A percentile compares a stretch with the other conserved stretches of the same genome.
phyloP scores from a whole-genome alignment of 139 green algal genomes.

The Picochlorum sp. region DNA sequence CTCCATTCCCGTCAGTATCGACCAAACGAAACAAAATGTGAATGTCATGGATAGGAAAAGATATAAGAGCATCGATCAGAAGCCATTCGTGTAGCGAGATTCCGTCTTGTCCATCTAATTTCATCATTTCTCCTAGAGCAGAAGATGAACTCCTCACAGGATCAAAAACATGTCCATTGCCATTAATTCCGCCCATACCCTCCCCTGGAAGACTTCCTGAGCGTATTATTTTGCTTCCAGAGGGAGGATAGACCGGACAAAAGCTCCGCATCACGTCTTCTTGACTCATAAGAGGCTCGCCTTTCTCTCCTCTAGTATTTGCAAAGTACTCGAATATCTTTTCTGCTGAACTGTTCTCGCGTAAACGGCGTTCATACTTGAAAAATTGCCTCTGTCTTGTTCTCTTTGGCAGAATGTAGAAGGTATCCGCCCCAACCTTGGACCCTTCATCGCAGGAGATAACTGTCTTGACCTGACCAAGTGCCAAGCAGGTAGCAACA shows the following conservation, averaged over 20 bases:
- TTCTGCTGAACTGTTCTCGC: slow-evolving; percentile 59
- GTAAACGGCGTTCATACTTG: slow-evolving; percentile 77
- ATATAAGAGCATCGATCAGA: slow-evolving; percentile 58
- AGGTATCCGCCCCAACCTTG: too few species aligned
- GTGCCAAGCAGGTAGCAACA: too few species aligned
- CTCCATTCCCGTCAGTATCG: slow-evolving; percentile 49
- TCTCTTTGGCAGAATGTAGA: slow-evolving; percentile 19
- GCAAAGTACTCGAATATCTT: slow-evolving; percentile 84
- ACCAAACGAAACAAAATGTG: slow-evolving; percentile 57
- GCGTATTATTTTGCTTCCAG: slow-evolving; percentile 39
- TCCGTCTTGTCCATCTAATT: slow-evolving; percentile 40
- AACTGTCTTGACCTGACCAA: too few species aligned
- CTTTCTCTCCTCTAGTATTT: slow-evolving; percentile 4
- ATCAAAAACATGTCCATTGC: slow-evolving; percentile 36
- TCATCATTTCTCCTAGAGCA: too few species aligned
- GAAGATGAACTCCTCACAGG: slow-evolving; percentile 53
- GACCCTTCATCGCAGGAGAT: too few species aligned
- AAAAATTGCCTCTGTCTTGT: slow-evolving; percentile 46
- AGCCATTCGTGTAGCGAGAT: slow-evolving; percentile 73
- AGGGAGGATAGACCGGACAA: slow-evolving; percentile 66
- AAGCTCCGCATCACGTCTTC: slow-evolving; percentile 48
- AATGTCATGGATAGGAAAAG: slow-evolving; percentile 39
- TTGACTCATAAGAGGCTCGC: slow-evolving; percentile 28
- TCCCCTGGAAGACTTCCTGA: slow-evolving; percentile 53
- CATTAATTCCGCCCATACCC: slow-evolving; percentile 5